Evolutionary conservation across 257 asterid species (phyloP).

Genomic region (Marsdenia floribunda): DNA sequence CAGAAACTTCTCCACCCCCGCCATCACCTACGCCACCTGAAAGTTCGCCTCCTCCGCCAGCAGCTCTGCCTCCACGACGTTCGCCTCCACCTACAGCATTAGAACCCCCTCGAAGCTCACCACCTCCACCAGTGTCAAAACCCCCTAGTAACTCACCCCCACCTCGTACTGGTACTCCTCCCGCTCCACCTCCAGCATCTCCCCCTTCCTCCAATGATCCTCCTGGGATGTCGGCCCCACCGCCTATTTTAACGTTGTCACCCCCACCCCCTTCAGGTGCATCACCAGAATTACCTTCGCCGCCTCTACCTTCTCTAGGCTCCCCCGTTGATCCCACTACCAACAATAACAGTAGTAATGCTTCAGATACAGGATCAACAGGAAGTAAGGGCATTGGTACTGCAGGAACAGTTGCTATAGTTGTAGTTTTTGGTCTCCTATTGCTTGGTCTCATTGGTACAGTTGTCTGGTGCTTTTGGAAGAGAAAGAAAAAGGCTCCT

Average conservation of each 20-base stretch:
- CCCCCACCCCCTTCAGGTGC: conserved; percentile 32
- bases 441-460: conserved; percentile 51
- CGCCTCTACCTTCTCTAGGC: conserved; percentile 34
- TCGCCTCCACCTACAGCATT: conserved; percentile 44
- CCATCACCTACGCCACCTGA: conserved; percentile 30
- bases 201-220: conserved; percentile 15
- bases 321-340: conserved; percentile 38
- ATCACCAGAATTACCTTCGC: conserved; percentile 28
- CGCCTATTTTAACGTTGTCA: conserved; percentile 21
- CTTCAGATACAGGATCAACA: conserved; percentile 36
- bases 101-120: conserved; percentile 31
- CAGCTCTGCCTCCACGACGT: conserved; percentile 2
- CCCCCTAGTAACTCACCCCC: conserved; percentile 21
- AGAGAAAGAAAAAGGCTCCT: conserved; percentile 58
- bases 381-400: conserved; percentile 46
- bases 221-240: conserved; percentile 24
- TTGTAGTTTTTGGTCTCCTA: conserved; percentile 29
- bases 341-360: conserved; percentile 23
- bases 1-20: conserved; percentile 25
- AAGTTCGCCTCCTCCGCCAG: conserved; percentile 36
- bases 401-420: conserved; percentile 46
- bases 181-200: conserved; percentile 4
- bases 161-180: conserved; percentile 16
- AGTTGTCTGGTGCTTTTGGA: conserved; percentile 46
- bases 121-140: conserved; percentile 40